Base-by-base conservation (phyloP, 345 rosid genomes). In the Murraya koenigii region DNA sequence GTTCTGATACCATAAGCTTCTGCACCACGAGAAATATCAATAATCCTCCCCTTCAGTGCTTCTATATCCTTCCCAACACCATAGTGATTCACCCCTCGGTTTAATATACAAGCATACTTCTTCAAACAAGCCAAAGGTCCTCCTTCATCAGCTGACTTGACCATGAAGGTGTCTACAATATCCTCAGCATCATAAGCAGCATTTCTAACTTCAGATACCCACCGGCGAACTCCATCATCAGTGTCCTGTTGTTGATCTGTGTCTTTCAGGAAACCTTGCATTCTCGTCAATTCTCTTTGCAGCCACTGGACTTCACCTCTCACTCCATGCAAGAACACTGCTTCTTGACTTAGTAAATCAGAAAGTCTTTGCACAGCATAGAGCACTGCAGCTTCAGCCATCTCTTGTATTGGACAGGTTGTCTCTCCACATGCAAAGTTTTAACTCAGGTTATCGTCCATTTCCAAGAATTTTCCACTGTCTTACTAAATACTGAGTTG, bases 251-350 rank as follows among this genome's bases (percentile, higher is more conserved):
- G 79, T 61, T 78, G 80, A 64, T 80, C 84, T 8, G 83, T 84
- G 62, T 86, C 87, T 76, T 74, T 80, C 74, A 79, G 59, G 66
- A 86, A 84, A 71, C 81, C 82, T 6, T 71, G 81, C 79, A 86
- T 47, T 36, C 83, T 72, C 76, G 62, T 74, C n/a, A 84, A 68
- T 26, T 86, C 86, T 25, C 75, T 78, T 72, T 78, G 82, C 20
- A 85, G 75, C 77, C 78, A 77, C 67, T 76, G 41, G 59, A 77
- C 69, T 33, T 84, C 74, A 67, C 35, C 67, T 79, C 67, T 75
- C 44, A 30, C 49, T 75, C 82, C 1, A 44, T 47, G 52, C 76
- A 78, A 49, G 30, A 39, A 67, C 19, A 72, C 55, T 44, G 75
- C 75, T 49, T 77, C 61, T 41, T 80, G 72, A 30, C 26, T 19